These are phyloP conservation scores for Neurospora africana DNA, from an alignment of 495 filamentous ascomycete genomes.

Conservation along the genomic window DNA sequence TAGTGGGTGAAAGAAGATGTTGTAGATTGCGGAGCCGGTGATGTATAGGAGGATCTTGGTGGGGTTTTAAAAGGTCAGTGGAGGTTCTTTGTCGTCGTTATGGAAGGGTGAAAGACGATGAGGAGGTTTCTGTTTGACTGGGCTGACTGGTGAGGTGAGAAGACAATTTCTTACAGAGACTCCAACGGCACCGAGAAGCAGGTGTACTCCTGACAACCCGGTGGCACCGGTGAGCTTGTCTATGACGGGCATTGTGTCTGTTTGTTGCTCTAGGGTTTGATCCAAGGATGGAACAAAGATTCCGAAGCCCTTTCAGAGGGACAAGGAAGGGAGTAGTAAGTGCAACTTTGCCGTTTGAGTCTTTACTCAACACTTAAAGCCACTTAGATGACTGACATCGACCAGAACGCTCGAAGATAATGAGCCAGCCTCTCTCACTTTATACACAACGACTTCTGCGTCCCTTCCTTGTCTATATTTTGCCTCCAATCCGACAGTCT, in stretches of 20 bases:
- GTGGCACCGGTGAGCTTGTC: neutral
- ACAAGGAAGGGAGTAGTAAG: neutral
- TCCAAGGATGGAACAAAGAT: neutral
- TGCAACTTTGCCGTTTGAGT: neutral
- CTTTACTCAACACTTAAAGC: neutral
- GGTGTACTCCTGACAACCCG: neutral
- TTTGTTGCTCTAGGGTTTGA: neutral
- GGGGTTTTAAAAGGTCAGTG: neutral
- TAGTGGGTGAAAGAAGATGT: conserved; percentile 46
- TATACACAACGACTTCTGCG: neutral
- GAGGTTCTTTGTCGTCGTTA: neutral
- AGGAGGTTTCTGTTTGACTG: neutral
- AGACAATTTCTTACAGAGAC: neutral
- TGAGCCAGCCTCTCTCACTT: neutral
- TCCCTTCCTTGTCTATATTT: neutral
- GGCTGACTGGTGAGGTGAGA: neutral
- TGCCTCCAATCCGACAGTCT: neutral
- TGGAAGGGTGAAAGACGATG: neutral
- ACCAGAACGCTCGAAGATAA: neutral
- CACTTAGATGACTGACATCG: neutral
- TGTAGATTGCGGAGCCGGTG: conserved; percentile 24
- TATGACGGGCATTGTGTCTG: neutral
- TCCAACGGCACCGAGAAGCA: neutral
- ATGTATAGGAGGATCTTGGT: conserved; percentile 3
- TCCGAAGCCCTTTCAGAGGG: neutral